Percentiles rank a stretch among this genome's conserved stretches.
Evolutionary conservation across 352 stramenopile genomes (phyloP).

Genomic region (Globisporangium radiosum): DNA sequence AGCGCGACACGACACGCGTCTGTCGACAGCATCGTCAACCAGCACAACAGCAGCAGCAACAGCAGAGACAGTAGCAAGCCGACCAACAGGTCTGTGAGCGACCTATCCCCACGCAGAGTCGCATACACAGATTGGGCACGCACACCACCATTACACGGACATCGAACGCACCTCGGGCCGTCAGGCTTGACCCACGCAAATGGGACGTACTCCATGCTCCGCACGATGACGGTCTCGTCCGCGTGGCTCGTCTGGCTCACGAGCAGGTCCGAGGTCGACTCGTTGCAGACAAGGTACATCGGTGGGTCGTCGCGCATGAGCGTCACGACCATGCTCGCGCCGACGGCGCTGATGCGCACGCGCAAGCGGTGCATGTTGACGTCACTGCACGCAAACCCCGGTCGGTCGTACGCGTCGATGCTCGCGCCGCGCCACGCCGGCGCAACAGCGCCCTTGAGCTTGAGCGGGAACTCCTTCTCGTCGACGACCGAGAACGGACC

Average conservation of each 20-base stretch:
- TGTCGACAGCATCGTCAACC: constrained; percentile 14
- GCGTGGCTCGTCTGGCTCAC: constrained; percentile 66
- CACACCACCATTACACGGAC: background rate
- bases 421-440: constrained; percentile 39
- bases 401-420: constrained; percentile 25
- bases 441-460: constrained; percentile 53
- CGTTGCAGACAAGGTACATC: constrained; percentile 84
- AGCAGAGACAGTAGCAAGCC: background rate
- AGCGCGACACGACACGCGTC: constrained; percentile 64
- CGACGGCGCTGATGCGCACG: constrained; percentile 71
- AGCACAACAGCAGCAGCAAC: constrained; percentile 1
- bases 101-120: background rate
- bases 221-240: constrained; percentile 57
- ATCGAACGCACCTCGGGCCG: constrained; percentile 42
- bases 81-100: too few relatives aligned
- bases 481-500: constrained; percentile 74
- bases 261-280: constrained; percentile 67
- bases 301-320: constrained; percentile 68
- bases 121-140: background rate
- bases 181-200: constrained; percentile 82
- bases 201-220: constrained; percentile 60
- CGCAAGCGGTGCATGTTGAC: constrained; percentile 60
- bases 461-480: constrained; percentile 82
- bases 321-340: constrained; percentile 76
- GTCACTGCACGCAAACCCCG: constrained; percentile 35